These are phyloP conservation scores for Modicella reniformis DNA, from an alignment of 371 early-diverging fungal species.

Conservation along the genomic window DNA sequence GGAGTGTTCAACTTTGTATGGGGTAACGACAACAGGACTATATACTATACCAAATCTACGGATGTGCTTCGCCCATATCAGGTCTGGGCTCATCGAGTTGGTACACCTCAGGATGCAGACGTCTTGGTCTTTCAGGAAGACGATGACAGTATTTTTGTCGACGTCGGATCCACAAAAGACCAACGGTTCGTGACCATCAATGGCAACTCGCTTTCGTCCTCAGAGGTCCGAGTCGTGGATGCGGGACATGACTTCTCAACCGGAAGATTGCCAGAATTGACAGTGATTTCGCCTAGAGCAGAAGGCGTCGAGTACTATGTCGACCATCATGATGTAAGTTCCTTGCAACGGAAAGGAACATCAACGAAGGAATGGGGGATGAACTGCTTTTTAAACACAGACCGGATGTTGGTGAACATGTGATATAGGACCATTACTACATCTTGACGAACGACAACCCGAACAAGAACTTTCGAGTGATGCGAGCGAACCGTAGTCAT, in stretches of 20 bases:
- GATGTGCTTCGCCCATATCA: constrained; percentile 76
- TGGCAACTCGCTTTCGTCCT: constrained; percentile 78
- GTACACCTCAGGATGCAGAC: constrained; percentile 66
- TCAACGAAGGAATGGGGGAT: background rate
- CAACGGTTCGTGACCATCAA: constrained; percentile 79
- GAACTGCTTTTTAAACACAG: background rate
- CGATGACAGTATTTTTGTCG: constrained; percentile 79
- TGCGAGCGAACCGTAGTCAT: constrained; percentile 58
- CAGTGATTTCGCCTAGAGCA: constrained; percentile 67
- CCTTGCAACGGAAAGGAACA: background rate
- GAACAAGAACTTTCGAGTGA: constrained; percentile 70
- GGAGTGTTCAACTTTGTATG: constrained; percentile 86
- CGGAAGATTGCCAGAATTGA: constrained; percentile 47
- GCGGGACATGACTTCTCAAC: constrained; percentile 60
- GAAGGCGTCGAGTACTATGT: constrained; percentile 79
- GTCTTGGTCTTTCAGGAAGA: constrained; percentile 73
- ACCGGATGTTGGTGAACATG: background rate
- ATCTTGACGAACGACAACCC: constrained; percentile 78
- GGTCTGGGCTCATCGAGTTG: constrained; percentile 69
- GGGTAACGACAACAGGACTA: constrained; percentile 65
- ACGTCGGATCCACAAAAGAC: constrained; percentile 84
- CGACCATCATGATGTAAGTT: constrained; percentile 79
- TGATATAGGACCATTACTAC: constrained; percentile 67
- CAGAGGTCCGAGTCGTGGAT: constrained; percentile 74
- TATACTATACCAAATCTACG: constrained; percentile 82